phyloP scores from a whole-genome alignment of 768 basidiomycete species.

The Mycena maculata region DNA sequence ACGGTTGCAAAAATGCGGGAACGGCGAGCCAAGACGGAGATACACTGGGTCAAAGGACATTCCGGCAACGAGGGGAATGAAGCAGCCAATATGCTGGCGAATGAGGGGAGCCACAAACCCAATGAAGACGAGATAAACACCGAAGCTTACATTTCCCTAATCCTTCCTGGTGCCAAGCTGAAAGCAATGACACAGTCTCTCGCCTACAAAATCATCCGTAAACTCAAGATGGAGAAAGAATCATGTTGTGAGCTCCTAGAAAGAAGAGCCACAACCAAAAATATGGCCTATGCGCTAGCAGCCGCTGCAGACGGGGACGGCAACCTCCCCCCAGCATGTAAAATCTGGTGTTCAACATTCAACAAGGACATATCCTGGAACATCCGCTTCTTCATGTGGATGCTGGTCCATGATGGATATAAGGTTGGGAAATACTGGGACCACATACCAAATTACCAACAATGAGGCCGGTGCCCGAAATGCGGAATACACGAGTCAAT shows the following conservation, averaged over 20 bases:
- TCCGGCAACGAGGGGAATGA: constrained; percentile 17
- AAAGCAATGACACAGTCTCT: too few species aligned
- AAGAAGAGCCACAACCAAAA: not conserved
- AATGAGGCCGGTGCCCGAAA: not conserved
- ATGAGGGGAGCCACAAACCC: constrained; percentile 7
- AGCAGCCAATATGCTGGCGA: constrained; percentile 19
- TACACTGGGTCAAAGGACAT: constrained; percentile 24
- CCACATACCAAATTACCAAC: not conserved
- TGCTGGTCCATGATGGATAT: not conserved
- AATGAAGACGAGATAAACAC: not conserved
- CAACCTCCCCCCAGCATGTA: not conserved
- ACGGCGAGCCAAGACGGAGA: too few species aligned
- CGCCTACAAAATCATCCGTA: too few species aligned
- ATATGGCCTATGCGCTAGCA: not conserved
- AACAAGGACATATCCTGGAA: not conserved
- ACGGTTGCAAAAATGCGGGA: too few species aligned
- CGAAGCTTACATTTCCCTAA: not conserved
- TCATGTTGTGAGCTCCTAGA: too few species aligned
- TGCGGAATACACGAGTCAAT: not conserved
- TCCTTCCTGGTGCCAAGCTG: not conserved
- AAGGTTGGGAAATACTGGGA: not conserved
- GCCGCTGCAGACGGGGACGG: not conserved
- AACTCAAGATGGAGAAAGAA: too few species aligned
- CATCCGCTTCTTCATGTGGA: not conserved
- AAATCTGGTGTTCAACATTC: not conserved